Evolutionary conservation across 805 yeast species (phyloP), one percentile per base, ranked within the genome.

Genomic region (Candida golubevii): DNA sequence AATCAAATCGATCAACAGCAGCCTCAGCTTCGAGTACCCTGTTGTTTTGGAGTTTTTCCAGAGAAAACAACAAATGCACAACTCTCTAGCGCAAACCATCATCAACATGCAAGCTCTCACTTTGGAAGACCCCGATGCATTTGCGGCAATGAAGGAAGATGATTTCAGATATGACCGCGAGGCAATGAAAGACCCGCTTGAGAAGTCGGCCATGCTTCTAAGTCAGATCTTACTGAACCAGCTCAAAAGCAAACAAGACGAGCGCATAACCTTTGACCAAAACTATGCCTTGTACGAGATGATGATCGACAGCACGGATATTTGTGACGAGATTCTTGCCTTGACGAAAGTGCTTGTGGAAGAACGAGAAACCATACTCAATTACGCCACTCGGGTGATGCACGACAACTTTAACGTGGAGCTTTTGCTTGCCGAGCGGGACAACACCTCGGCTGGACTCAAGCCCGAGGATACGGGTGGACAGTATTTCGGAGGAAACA

Each of bases 341-440:
- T 55, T 80, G 11, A 76, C 82, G 7, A 73, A 74, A 35, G 85
- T 78, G 50, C 67, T 86, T 52, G 76, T 82, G 32, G 85, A 82
- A 35, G 89, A 85, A 56, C 72, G 88, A 45, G 88, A 83, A 46
- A 76, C 81, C 4, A 74, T 85, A 26, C 60, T 84, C 38, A 85
- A 82, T 54, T 84, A 84, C 57, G 84, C 88, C 12, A 82, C 91
- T 0, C 72, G 93, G 54, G 80, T 84, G 44, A 82, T 86, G 88
- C 83, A 83, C 52, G 81, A 82, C 48, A 85, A 83, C 55, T 76
- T 83, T 54, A 78, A 82, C 46, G 75, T 79, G 31, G 82, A 81
- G 41, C 59, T 82, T 34, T 65, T 82, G 43, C 68, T 75, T 28
- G 79, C 64, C 14, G 76, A 71, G 47, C 66, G 77, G 48, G 69